Base-by-base conservation (phyloP, 257 asterid species). In the Nicotiana obtusifolia region DNA sequence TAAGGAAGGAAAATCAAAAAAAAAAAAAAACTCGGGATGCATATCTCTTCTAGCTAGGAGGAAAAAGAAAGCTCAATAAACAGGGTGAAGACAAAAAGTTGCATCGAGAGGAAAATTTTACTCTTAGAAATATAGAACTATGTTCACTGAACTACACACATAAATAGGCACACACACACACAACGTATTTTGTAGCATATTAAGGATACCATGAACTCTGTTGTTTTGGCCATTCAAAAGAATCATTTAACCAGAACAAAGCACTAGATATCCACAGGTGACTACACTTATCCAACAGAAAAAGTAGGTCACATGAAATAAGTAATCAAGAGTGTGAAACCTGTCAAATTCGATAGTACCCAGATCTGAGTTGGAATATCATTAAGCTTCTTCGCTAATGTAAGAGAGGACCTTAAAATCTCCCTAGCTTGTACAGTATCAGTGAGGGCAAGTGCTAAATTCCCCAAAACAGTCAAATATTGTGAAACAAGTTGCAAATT, bases 381-480 rank as follows among this genome's bases (percentile, higher is more conserved):
- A 64, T 91, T 82, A 76, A 92, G 97, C 90, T 94, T 94, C 91
- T 89, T 95, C 28, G 99, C 91, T 88, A 95, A 84, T 78, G 99
- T 95, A 6, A 95, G 91, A 83, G 99, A 92, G 82, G 99, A 95
- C 89, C 97, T 92, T 84, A 95, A 87, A 84, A 95, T 95, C 91
- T 95, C 98, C 87, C 91, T 92, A 75, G 98, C 99, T 90, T 95
- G 99, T 69, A 94, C 99, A 81, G 97, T 89, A 83, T 95, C 99
- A 67, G 88, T 97, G 37, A 95, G 91, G 56, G 97, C 90, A 83
- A 95, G 95, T 67, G 98, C 98, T 88, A 95, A 87, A 87, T 83
- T 91, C 73, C 98, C 99, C 57, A 95, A 87, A 60, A 95, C 95
- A 8, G 95, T 92, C 90, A 94, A 82, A 89, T 94, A 95, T 90